phyloP scores from a whole-genome alignment of 2,329 filamentous ascomycete species.

The Colletotrichum costaricense region DNA sequence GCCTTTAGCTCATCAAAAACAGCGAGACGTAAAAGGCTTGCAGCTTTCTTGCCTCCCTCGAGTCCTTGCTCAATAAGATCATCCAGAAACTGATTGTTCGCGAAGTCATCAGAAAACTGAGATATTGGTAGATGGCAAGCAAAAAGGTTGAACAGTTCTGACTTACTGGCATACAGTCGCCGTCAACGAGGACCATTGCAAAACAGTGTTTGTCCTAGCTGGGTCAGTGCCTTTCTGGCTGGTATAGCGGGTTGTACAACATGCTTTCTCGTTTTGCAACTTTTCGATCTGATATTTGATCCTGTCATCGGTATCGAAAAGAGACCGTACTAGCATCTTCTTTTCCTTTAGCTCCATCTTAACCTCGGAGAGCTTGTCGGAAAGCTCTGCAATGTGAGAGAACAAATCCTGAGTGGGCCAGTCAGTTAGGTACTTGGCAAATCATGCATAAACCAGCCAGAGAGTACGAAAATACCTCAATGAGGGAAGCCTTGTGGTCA shows the following conservation, averaged over 20 bases:
- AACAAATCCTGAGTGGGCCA: slow-evolving; percentile 4
- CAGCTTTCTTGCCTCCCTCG: slow-evolving; percentile 45
- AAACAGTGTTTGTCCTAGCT: slow-evolving; percentile 40
- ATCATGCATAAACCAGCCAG: neutral
- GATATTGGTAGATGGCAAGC: too few species aligned
- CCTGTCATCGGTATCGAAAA: neutral
- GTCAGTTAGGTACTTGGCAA: too few species aligned
- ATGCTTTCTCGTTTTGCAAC: slow-evolving; percentile 5
- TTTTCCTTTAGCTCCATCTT: neutral
- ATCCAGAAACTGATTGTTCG: slow-evolving; percentile 45
- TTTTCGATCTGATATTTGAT: neutral
- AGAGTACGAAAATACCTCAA: neutral
- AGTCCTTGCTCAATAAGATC: slow-evolving; percentile 44
- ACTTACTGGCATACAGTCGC: slow-evolving; percentile 51
- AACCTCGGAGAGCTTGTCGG: neutral
- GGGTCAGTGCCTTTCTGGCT: neutral
- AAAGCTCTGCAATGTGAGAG: neutral
- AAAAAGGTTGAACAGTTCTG: neutral
- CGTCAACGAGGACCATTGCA: slow-evolving; percentile 50
- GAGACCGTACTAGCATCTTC: neutral
- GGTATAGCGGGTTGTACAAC: neutral
- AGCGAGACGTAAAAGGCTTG: slow-evolving; percentile 40
- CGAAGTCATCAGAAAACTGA: neutral
- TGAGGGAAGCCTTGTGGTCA: slow-evolving; percentile 6
- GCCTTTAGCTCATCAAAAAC: slow-evolving; percentile 41